Evolutionary conservation across 768 basidiomycete genomes (phyloP), one percentile per base, ranked within the genome.

Genomic region (Chlorophyllum brunneum): DNA sequence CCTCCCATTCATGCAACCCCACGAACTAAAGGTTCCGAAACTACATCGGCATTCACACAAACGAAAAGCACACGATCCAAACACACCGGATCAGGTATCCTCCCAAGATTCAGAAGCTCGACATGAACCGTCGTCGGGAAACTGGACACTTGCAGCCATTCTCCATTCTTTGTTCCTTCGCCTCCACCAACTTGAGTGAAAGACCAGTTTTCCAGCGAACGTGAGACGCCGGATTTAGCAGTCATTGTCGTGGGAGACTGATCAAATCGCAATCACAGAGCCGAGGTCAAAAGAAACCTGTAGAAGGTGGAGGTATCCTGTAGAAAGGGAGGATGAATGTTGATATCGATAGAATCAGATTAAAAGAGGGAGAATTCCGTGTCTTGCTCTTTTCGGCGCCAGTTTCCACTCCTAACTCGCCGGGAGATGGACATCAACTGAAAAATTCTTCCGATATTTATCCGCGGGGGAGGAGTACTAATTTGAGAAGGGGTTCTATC

Each of bases 111-210:
- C 64, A 92, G 65, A 27, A 97, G 76, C 62, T 95, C 94, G 45
- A 88, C 88, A 58, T 97, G 93, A 10, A 93, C 85, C 0, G 83
- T 85, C 0, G 93, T 95, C 10, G 94, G 93, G 59, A 94, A 83
- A 51, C 75, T 67, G 22, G 81, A 78, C 23, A 76, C 76, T 4
- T 70, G 51, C 27, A 87, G 58, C 88, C 87, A 91, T 73, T 90
- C 86, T 36, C 73, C 82, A 23, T 79, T 70, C 50, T 76, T 73
- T 20, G 79, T 80, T 18, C 79, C 79, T 54, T 75, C 68, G 23
- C 80, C 82, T 11, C 83, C 85, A 20, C 78, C 80, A 29, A 85
- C 64, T 62, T 85, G 86, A 6, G 80, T 81, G 61, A 91, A 90
- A 37, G 65, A 66, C 89, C 90, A 92, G 34, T 78, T 67, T 31